Conservation (phyloP, 1,284 basidiomycete species). For the Ceratorhiza oryzae-sativae region DNA sequence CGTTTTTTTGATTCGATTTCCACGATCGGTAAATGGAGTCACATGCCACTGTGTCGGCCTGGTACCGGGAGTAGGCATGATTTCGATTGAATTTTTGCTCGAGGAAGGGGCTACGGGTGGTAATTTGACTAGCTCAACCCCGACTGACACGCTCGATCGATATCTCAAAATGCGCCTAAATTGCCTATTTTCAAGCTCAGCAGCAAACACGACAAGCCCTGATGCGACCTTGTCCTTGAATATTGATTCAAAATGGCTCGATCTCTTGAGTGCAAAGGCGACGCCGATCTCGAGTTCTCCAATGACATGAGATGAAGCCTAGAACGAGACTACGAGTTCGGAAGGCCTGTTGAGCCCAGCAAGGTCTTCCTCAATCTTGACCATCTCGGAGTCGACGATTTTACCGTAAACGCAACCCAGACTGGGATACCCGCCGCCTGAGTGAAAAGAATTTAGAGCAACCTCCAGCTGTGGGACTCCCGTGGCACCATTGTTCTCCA, state of each 20-base stretch:
- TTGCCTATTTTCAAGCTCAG: constrained; percentile 48
- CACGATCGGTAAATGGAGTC: constrained; percentile 46
- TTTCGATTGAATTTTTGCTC: background rate
- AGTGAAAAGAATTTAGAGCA: background rate
- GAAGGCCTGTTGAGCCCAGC: background rate
- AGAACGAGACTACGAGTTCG: constrained; percentile 20
- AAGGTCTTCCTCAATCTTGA: background rate
- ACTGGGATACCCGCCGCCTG: background rate
- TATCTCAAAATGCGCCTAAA: constrained; percentile 50
- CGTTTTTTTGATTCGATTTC: constrained; percentile 45
- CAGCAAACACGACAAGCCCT: constrained; percentile 48
- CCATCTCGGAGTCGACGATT: background rate
- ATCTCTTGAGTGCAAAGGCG: background rate
- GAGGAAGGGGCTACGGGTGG: background rate
- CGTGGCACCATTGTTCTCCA: background rate
- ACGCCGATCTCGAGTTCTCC: background rate
- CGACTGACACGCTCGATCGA: background rate
- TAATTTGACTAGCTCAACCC: background rate
- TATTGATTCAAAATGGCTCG: background rate
- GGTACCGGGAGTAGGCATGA: background rate
- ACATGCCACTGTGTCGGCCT: constrained; percentile 38
- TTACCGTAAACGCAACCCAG: background rate
- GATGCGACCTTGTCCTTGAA: constrained; percentile 46
- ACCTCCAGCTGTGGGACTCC: background rate
- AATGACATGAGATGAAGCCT: background rate